Evolutionary conservation across 345 rosid species (phyloP), one percentile per base, ranked within the genome.

Genomic region (Citrus sp.): DNA sequence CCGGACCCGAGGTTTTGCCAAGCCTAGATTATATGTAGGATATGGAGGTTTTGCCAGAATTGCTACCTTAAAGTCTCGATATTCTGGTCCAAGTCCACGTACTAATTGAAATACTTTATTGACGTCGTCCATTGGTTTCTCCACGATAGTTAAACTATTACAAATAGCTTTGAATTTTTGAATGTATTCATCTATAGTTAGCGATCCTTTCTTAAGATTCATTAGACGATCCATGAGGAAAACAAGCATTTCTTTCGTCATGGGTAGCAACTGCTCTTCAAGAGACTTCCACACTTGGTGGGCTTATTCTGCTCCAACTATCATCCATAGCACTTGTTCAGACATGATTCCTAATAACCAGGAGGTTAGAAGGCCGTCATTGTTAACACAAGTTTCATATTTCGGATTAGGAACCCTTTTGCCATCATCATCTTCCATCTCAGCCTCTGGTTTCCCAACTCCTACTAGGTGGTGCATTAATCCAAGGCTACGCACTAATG

Each of bases 31-130:
- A 3, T 42, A 42, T 5, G 61, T 24, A 63, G 49, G 70, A 16
- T 65, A 64, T 9, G 46, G 71, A 28, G 78, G 63, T 75, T 65
- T 64, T 21, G 51, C 51, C 30, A 65, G 46, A 63, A 65, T 65
- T 49, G 13, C 49, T 30, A 64, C 8, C 16, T 5, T 9, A 1
- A 64, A 75, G 12, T 42, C 25, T 65, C 54, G n/a, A 51, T 42
- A 65, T 30, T 49, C 49, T 42, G n/a, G 34, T 51, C 49, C 34
- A 30, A 76, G 72, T 8, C 30, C 58, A 3, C 0, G 2, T 25
- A 22, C 78, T 4, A 59, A 63, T 1, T 76, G 22, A 21, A 75
- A 75, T 9, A 75, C 40, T 19, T 75, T 75, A 12, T 75, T 14
- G 5, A 62, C 60, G 19, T 27, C 60, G 42, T 1, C 13, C 13